Base-by-base conservation (phyloP, 768 basidiomycete genomes). In the Porphyrellus cyaneotinctus region DNA sequence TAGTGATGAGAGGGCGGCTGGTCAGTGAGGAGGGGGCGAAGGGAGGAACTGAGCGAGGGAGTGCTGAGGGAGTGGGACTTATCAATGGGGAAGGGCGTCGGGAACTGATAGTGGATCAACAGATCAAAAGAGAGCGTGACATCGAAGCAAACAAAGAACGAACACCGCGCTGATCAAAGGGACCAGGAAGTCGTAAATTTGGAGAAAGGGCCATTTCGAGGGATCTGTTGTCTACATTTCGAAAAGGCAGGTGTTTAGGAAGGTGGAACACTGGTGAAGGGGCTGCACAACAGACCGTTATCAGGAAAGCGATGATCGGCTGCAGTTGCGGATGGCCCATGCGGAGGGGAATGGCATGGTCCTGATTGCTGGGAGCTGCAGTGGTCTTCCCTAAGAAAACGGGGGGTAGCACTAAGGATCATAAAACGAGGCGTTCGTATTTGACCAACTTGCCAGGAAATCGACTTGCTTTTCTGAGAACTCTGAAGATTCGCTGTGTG, bases 101-200 rank as follows among this genome's bases (percentile, higher is more conserved):
- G 64, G 60, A 71, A 70, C 72, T 75, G 67, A 68, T 70, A 69
- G 64, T 59, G 57, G 61, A 70, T 70, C 68, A 70, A 68, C 57
- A 66, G 61, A 72, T 69, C 67, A 72, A 65, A 70, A 64, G 66
- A 70, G 66, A 65, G 65, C 65, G 66, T 63, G 59, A 60, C 58
- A 63, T 56, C 61, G 54, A 62, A 64, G 60, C 54, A 64, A 66
- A 67, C 61, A 60, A 64, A 65, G 59, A 63, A 70, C 70, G 60
- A 61, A 73, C 73, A 55, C 60, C 62, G 67, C 64, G 59, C 56
- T 72, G 68, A 64, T 71, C 70, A 61, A 58, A 64, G 62, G 60
- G 59, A 63, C 57, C 65, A 60, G 61, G 58, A 58, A 64, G 66
- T 55, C 67, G 57, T 59, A 65, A 61, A 68, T 68, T 68, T 66